Conservation (phyloP, 306 rosid species). For the Dicorynia guianensis region DNA sequence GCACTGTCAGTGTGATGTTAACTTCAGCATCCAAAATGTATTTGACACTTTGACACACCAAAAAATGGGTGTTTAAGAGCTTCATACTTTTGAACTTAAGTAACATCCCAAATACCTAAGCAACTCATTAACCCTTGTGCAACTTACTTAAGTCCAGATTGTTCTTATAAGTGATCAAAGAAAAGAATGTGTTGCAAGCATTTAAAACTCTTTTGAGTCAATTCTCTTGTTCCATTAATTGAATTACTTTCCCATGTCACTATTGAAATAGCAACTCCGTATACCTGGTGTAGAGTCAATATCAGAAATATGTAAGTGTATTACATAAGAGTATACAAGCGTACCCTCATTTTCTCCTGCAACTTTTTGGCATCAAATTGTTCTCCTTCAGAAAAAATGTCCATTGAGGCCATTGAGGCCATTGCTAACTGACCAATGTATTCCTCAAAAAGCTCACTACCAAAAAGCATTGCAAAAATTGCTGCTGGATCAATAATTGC, state of each 20-base stretch:
- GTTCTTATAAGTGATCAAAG: no score
- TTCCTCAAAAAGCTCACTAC: conserved; percentile 98
- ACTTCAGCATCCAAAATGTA: no score
- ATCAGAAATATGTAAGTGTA: background rate
- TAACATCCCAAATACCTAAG: no score
- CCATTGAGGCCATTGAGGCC: conserved; percentile 98
- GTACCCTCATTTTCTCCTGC: conserved; percentile 97
- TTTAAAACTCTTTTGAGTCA: background rate
- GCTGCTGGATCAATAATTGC: conserved; percentile 98
- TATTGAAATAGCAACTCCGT: background rate
- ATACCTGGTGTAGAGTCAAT: background rate
- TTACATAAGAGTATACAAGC: conserved; percentile 2
- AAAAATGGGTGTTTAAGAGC: no score
- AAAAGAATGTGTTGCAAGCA: background rate
- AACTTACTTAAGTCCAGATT: no score
- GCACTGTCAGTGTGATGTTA: no score
- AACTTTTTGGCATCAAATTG: conserved; percentile 83
- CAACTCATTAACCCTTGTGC: no score
- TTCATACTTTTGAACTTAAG: no score
- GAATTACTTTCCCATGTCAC: no score
- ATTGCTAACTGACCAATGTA: conserved; percentile 96
- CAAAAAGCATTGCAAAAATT: conserved; percentile 98
- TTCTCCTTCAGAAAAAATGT: conserved; percentile 87
- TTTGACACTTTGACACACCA: no score
- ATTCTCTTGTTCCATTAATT: background rate